A percentile compares a stretch with the other conserved stretches of the same genome.
Conservation (phyloP, 2,329 filamentous ascomycete species). For the Colletotrichum eleusines region DNA sequence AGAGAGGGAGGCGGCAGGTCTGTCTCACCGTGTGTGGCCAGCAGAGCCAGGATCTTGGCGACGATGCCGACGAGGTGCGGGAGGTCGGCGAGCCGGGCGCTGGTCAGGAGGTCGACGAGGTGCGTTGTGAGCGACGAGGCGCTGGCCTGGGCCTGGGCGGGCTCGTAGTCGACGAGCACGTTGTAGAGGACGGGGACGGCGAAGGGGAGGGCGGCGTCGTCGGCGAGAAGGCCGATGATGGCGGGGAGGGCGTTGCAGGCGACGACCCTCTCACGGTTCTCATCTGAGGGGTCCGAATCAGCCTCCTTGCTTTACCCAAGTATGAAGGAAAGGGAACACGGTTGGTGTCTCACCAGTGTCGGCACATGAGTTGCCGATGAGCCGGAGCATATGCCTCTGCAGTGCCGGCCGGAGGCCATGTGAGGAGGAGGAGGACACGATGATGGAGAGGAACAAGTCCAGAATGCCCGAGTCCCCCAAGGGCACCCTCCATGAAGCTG, state of each 20-base stretch:
- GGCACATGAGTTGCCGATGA: constrained; percentile 73
- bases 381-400: constrained; percentile 66
- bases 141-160: constrained; percentile 68
- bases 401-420: constrained; percentile 56
- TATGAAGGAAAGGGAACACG: neutral
- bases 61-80: constrained; percentile 63
- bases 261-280: constrained; percentile 69
- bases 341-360: constrained; percentile 62
- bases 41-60: constrained; percentile 68
- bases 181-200: constrained; percentile 72
- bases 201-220: constrained; percentile 63
- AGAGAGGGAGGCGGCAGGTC: neutral
- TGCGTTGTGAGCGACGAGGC: constrained; percentile 62
- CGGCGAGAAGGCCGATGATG: constrained; percentile 61
- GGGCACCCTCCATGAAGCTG: constrained; percentile 68
- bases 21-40: constrained; percentile 61
- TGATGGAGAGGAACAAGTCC: constrained; percentile 64
- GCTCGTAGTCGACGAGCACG: constrained; percentile 72
- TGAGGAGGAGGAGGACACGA: constrained; percentile 49
- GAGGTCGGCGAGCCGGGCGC: constrained; percentile 57
- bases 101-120: constrained; percentile 63
- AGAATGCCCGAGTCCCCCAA: constrained; percentile 70
- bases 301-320: neutral
- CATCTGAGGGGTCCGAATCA: constrained; percentile 54
- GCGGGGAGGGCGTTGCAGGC: constrained; percentile 59